These are phyloP conservation scores for Lojkania enalia DNA, from an alignment of 2,329 filamentous ascomycete genomes.

Conservation along the genomic window DNA sequence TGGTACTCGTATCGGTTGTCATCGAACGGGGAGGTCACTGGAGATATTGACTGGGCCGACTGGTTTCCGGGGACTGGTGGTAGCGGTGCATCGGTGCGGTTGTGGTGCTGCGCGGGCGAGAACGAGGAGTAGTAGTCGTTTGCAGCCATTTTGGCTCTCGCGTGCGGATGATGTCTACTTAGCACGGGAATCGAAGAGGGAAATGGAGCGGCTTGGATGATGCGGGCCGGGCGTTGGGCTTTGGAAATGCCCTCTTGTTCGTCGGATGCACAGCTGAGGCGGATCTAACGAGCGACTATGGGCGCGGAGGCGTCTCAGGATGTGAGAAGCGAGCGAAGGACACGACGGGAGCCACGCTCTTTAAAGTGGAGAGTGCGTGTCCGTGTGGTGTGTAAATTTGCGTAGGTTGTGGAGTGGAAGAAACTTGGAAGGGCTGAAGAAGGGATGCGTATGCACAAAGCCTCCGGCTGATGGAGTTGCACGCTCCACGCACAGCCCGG, in stretches of 20 bases:
- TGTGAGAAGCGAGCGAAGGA: slow-evolving; percentile 11
- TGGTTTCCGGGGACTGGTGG: slow-evolving; percentile 33
- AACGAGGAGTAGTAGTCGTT: slow-evolving; percentile 65
- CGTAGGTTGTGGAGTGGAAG: background rate
- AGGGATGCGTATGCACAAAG: background rate
- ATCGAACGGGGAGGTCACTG: slow-evolving; percentile 38
- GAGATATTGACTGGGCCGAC: slow-evolving; percentile 38
- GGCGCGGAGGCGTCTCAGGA: slow-evolving; percentile 1
- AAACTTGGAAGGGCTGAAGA: background rate
- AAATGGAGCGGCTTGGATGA: too few species aligned
- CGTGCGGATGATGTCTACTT: background rate
- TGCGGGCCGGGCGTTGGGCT: slow-evolving; percentile 1
- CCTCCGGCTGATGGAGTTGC: background rate
- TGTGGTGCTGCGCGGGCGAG: slow-evolving; percentile 38
- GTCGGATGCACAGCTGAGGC: background rate
- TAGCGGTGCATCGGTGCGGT: slow-evolving; percentile 48
- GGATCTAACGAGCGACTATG: background rate
- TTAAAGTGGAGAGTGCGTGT: background rate
- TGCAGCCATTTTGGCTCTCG: slow-evolving; percentile 45
- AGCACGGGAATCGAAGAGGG: background rate
- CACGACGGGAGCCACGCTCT: background rate
- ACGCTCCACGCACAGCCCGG: background rate
- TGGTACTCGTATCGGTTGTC: slow-evolving; percentile 56
- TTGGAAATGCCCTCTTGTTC: background rate
- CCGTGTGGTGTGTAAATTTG: too few species aligned